Evolutionary conservation across 2,329 filamentous ascomycete species (phyloP), one percentile per base, ranked within the genome.

Genomic region (Aspergillus tubingensis): DNA sequence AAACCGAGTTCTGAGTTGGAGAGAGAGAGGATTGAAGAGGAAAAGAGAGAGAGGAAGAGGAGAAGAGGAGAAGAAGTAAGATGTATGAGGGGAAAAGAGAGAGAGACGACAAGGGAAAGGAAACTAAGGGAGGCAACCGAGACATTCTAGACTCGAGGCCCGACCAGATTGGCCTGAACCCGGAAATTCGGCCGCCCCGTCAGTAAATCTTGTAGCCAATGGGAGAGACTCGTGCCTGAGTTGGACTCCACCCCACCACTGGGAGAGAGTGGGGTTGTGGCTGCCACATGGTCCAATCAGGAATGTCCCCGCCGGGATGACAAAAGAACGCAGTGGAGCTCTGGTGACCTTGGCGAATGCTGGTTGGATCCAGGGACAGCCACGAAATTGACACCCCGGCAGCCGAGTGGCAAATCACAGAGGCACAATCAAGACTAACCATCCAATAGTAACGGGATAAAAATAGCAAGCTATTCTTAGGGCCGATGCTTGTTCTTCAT

Each of bases 31-130:
- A 47, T 53, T 51, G 51, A 50, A 41, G 41, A 59, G 32, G 23
- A 51, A 58, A 41, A 48, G 54, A 61, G n/a, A 53, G 25, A 44
- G 44, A 39, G 48, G 25, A 53, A 21, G 21, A 30, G 41, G 25
- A 52, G 55, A 19, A 53, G 49, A 56, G 59, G 25, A 54, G 52
- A 58, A 54, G 23, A 59, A 57, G 56, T 15, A 30, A 13, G 19
- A 25, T 19, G 32, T 6, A 36, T 21, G 51, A 23, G 32, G 38
- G 32, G 13, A 30, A 30, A 30, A 30, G 27, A 30, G 27, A 30
- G 10, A 30, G 27, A 30, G 27, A 8, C 27, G 27, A 30, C 27
- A 30, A 30, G 27, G 10, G 27, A 11, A 30, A 30, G 8, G 27
- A 30, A 30, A 30, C 27, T 50, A 30, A 50, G 47, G 25, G 25